Evolutionary conservation across 192 early-diverging fungal species (phyloP).

Genomic region (Gonapodya sp.): DNA sequence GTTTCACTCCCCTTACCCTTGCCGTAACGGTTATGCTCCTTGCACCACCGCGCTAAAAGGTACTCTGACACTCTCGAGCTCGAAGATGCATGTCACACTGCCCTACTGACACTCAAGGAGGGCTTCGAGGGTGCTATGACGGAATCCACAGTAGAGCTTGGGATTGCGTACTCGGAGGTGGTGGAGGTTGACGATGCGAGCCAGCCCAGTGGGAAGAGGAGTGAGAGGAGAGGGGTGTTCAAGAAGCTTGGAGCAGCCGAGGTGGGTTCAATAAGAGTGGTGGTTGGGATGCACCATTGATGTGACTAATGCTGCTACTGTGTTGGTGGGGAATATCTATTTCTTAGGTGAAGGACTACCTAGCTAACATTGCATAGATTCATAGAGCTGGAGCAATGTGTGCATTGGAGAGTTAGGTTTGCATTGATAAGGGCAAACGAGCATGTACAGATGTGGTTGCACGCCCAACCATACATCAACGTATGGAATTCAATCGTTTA

Average conservation of each 20-base stretch:
- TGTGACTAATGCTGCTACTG: not conserved
- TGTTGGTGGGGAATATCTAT: not conserved
- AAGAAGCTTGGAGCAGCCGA: conserved; percentile 70
- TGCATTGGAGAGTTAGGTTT: not conserved
- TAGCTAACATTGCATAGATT: conserved; percentile 80
- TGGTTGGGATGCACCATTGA: not conserved
- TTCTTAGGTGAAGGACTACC: conserved; percentile 77
- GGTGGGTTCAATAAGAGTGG: not conserved
- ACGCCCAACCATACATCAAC: too few relatives aligned
- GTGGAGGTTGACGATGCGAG: conserved; percentile 38
- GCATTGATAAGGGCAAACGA: too few relatives aligned
- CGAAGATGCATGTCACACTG: conserved; percentile 97
- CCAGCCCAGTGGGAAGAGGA: conserved; percentile 48
- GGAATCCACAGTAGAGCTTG: conserved; percentile 92
- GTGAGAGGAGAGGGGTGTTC: conserved; percentile 46
- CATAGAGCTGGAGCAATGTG: not conserved
- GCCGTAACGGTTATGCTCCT: not conserved
- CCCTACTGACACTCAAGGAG: conserved; percentile 98
- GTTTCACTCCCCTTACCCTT: not conserved
- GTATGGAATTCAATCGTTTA: too few relatives aligned
- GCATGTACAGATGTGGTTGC: too few relatives aligned
- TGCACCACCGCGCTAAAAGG: conserved; percentile 23
- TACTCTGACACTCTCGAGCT: conserved; percentile 89
- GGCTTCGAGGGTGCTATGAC: conserved; percentile 98
- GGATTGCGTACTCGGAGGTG: conserved; percentile 49